Conservation (phyloP, 2,329 filamentous ascomycete genomes). For the Trichoderma pleuroti region DNA sequence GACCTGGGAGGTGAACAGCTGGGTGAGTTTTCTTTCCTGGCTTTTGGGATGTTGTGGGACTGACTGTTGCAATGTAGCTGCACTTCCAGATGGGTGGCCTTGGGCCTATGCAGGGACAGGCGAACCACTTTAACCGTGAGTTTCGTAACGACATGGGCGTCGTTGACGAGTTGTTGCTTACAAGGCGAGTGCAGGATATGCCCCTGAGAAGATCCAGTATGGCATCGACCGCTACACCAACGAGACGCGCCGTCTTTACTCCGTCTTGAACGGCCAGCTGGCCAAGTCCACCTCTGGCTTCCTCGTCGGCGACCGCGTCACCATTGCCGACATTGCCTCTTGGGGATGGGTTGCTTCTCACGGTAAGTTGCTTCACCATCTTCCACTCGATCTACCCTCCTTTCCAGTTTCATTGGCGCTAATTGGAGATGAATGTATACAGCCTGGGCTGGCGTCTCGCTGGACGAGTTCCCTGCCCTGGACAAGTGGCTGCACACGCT, state of each 20-base stretch:
- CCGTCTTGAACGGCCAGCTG: constrained; percentile 71
- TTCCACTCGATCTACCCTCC: background rate
- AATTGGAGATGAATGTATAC: background rate
- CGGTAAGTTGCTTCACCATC: constrained; percentile 33
- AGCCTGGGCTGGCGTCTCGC: constrained; percentile 47
- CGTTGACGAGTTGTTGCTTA: background rate
- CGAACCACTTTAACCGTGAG: constrained; percentile 73
- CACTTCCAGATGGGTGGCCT: constrained; percentile 77
- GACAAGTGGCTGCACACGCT: constrained; percentile 75
- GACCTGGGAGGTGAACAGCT: constrained; percentile 75
- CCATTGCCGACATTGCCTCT: constrained; percentile 74
- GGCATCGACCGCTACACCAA: constrained; percentile 78
- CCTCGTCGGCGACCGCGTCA: constrained; percentile 64
- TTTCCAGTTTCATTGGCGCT: background rate
- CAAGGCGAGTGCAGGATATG: constrained; percentile 53
- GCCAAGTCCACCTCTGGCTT: constrained; percentile 52
- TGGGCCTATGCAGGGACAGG: constrained; percentile 76
- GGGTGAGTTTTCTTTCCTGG: constrained; percentile 48
- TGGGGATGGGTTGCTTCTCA: constrained; percentile 70
- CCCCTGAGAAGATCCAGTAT: constrained; percentile 77
- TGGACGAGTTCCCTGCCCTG: constrained; percentile 71
- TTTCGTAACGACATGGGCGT: background rate
- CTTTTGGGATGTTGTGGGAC: background rate
- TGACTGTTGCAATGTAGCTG: constrained; percentile 35
- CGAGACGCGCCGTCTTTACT: constrained; percentile 79